Evolutionary conservation across 2,329 filamentous ascomycete species (phyloP).

Genomic region (Sporothrix variecibatus): DNA sequence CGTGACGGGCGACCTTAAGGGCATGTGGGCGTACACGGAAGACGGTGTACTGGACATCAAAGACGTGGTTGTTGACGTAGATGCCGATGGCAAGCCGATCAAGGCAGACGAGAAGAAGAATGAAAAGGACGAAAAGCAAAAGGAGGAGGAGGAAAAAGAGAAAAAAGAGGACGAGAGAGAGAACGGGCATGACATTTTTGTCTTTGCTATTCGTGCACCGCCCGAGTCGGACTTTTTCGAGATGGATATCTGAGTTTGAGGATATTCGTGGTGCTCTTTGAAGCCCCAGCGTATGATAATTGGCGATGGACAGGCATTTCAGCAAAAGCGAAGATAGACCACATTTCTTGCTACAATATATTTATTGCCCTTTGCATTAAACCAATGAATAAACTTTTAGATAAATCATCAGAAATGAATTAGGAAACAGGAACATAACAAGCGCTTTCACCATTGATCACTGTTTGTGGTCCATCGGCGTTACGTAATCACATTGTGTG

Average conservation of each 20-base stretch:
- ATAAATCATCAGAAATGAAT: background rate
- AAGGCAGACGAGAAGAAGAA: constrained; percentile 40
- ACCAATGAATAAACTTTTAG: background rate
- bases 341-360: background rate
- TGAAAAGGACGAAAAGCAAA: constrained; percentile 35
- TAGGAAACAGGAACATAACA: background rate
- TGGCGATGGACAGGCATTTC: background rate
- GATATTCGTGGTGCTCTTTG: background rate
- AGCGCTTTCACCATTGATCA: background rate
- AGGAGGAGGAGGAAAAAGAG: constrained; percentile 33
- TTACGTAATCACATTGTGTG: constrained; percentile 8
- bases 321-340: background rate
- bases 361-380: background rate
- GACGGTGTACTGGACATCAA: constrained; percentile 58
- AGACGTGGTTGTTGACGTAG: constrained; percentile 59
- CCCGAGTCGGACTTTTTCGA: constrained; percentile 11
- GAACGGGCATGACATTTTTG: constrained; percentile 33
- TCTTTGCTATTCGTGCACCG: constrained; percentile 32
- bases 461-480: background rate
- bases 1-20: constrained; percentile 65
- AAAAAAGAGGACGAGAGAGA: background rate
- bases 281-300: background rate
- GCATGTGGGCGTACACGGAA: constrained; percentile 85
- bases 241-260: background rate
- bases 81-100: constrained; percentile 50